Conservation (phyloP, 208 protist species). For the Angomonas ambiguus region DNA sequence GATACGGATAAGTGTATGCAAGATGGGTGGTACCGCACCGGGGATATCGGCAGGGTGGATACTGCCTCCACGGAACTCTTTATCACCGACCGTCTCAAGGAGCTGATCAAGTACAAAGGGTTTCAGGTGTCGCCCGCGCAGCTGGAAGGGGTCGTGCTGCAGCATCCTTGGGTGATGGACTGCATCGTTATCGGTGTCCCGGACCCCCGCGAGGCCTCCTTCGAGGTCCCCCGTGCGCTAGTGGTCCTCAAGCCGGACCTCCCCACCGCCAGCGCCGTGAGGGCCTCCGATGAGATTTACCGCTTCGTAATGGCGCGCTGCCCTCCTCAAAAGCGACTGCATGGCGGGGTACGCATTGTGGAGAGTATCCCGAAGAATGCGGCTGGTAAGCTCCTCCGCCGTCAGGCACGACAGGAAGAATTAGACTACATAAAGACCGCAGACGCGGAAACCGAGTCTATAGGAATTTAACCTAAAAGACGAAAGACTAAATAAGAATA, state of each 20-base stretch:
- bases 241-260: slow-evolving; percentile 45
- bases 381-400: slow-evolving; percentile 77
- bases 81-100: slow-evolving; percentile 80
- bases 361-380: slow-evolving; percentile 59
- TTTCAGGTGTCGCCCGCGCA: slow-evolving; percentile 84
- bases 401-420: slow-evolving; percentile 33
- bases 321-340: slow-evolving; percentile 65
- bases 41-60: slow-evolving; percentile 66
- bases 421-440: slow-evolving; percentile 23
- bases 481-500: background rate
- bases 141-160: slow-evolving; percentile 55
- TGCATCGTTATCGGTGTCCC: slow-evolving; percentile 63
- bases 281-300: slow-evolving; percentile 43
- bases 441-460: background rate
- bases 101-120: slow-evolving; percentile 91
- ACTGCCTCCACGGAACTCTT: slow-evolving; percentile 24
- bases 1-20: slow-evolving; percentile 41
- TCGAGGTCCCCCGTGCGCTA: slow-evolving; percentile 68
- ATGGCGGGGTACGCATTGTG: slow-evolving; percentile 65
- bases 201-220: slow-evolving; percentile 32
- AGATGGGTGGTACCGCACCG: slow-evolving; percentile 67
- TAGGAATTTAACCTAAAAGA: background rate
- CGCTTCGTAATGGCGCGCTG: slow-evolving; percentile 31
- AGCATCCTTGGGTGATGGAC: slow-evolving; percentile 58
- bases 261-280: slow-evolving; percentile 19